Evolutionary conservation across 164 flowering plant species (phyloP), one percentile per base, ranked within the genome.

Genomic region (Dillenia suffruticosa): DNA sequence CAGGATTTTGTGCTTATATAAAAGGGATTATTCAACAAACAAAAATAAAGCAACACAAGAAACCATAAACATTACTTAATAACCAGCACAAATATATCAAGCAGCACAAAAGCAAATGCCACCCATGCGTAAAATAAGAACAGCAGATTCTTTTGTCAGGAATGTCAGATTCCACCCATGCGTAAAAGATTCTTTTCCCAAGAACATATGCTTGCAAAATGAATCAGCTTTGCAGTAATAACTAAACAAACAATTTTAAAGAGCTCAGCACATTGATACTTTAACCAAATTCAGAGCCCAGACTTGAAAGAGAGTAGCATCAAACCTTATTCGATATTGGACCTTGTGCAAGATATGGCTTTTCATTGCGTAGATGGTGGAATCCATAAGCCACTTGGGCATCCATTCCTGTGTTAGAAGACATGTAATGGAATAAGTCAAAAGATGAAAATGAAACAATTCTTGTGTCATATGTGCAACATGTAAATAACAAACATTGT

Each of bases 361-460:
- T 95, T 63, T 92, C 92, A 78, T 95, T 82, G 49, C 99, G 97
- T 68, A 95, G 74, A 75, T 87, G 83, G 68, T 95, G 99, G 79
- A 95, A 95, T 50, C 98, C 98, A 79, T 92, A 95, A 66, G 99
- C 97, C 65, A 95, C 95, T 71, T 87, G 96, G 9, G 99, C 99
- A 79, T 95, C 99, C 99, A 95, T 94, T 68, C 97, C 98, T 93
- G 79, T 46, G 67, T 5, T 32, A 62, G 59, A 49, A 44, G 49
- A 47, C 13, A 51, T 10, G 54, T 26, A 19, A 12, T 14, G 16
- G 24, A 10, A 67, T 22, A 32, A 9, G 17, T 10, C 10, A 49
- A 57, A 12, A 55, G 22, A 44, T 24, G 52, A 51, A 3, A 32
- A 5, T 32, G 6, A 32, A 32, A 32, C 40, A 32, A 32, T 32